Percentiles rank a stretch among this genome's conserved stretches.
These are phyloP conservation scores for Rhynchospora pubera DNA, from an alignment of 176 grass and related monocot species.

Conservation along the genomic window DNA sequence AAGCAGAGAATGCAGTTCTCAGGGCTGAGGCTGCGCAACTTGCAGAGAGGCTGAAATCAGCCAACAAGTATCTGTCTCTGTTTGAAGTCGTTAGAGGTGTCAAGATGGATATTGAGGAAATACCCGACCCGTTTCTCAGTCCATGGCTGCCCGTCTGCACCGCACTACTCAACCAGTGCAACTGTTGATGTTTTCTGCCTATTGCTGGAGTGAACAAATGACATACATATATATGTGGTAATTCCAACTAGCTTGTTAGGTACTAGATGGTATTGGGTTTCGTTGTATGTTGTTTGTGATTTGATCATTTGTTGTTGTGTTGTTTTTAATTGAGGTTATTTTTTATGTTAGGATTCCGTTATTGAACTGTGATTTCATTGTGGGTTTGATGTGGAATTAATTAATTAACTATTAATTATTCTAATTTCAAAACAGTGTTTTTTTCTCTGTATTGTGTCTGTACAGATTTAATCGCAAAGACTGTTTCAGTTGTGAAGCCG, in stretches of 20 bases:
- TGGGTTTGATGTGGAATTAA: too few relatives aligned
- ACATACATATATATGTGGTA: neutral
- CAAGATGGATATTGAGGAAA: constrained; percentile 19
- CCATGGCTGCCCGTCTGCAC: constrained; percentile 9
- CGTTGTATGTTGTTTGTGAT: too few relatives aligned
- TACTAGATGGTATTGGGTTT: too few relatives aligned
- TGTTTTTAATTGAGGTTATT: neutral
- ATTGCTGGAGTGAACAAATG: neutral
- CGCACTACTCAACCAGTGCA: neutral
- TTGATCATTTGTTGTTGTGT: too few relatives aligned
- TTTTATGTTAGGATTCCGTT: neutral
- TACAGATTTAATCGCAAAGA: too few relatives aligned
- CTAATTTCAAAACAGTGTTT: too few relatives aligned
- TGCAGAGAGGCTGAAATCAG: neutral
- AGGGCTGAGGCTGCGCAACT: constrained; percentile 3
- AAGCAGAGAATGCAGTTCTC: constrained; percentile 24
- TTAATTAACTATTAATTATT: too few relatives aligned
- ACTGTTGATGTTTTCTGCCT: neutral
- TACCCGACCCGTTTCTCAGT: neutral
- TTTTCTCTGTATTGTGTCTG: too few relatives aligned
- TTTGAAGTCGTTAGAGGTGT: constrained; percentile 16
- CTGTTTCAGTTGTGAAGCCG: too few relatives aligned
- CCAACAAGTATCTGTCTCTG: constrained; percentile 21
- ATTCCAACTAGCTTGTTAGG: neutral
- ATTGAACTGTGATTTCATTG: too few relatives aligned